These are phyloP conservation scores for Ormosia emarginata DNA, from an alignment of 306 rosid species.

Conservation along the genomic window DNA sequence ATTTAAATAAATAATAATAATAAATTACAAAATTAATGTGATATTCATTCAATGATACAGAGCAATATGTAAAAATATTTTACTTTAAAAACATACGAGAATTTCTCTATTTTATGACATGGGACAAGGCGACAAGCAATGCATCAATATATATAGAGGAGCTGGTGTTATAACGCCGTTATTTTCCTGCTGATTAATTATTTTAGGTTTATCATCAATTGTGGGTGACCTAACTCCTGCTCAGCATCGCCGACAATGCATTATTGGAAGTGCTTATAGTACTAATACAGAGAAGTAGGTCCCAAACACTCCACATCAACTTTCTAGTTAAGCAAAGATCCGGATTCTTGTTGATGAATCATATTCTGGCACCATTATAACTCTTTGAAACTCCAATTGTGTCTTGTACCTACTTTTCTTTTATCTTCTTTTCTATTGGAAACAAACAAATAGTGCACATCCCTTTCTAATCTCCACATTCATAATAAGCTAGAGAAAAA, in stretches of 20 bases:
- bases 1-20: too few relatives aligned
- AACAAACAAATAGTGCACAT: constrained; percentile 56
- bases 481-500: constrained; percentile 34
- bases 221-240: constrained; percentile 72
- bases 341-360: constrained; percentile 83
- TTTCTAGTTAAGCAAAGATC: constrained; percentile 87
- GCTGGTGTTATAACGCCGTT: not conserved
- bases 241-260: constrained; percentile 82
- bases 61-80: too few relatives aligned
- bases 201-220: constrained; percentile 52
- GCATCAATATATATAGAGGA: not conserved
- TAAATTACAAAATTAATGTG: too few relatives aligned
- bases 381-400: constrained; percentile 62
- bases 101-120: not conserved
- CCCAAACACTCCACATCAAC: constrained; percentile 74
- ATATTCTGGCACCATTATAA: constrained; percentile 79
- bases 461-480: constrained; percentile 44
- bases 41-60: too few relatives aligned
- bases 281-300: constrained; percentile 49
- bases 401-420: constrained; percentile 62
- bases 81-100: too few relatives aligned
- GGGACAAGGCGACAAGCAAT: not conserved
- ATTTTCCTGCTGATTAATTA: constrained; percentile 20
- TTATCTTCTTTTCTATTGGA: constrained; percentile 36
- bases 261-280: constrained; percentile 57